Evolutionary conservation across 2,329 filamentous ascomycete species (phyloP).

Genomic region (Nothopassalora personata): DNA sequence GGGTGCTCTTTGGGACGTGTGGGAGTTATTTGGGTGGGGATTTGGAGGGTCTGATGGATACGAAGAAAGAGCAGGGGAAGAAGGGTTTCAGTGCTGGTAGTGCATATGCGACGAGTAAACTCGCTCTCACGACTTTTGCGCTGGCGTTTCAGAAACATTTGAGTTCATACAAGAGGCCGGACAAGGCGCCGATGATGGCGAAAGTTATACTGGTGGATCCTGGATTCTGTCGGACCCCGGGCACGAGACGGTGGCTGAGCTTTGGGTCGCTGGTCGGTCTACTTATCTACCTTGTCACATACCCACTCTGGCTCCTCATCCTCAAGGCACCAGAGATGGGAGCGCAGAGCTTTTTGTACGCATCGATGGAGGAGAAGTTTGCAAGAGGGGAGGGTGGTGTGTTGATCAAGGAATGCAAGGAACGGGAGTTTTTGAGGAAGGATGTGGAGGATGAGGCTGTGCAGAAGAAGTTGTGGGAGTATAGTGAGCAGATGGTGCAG

Average conservation of each 20-base stretch:
- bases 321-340: constrained; percentile 80
- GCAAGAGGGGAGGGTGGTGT: constrained; percentile 61
- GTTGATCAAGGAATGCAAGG: constrained; percentile 82
- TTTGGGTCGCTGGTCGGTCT: constrained; percentile 78
- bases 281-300: constrained; percentile 67
- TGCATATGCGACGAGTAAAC: constrained; percentile 47
- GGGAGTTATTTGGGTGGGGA: constrained; percentile 78
- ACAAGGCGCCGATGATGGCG: constrained; percentile 74
- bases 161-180: constrained; percentile 74
- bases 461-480: constrained; percentile 84
- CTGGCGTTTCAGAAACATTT: constrained; percentile 90
- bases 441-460: constrained; percentile 73
- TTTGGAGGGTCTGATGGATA: constrained; percentile 52
- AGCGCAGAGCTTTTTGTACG: constrained; percentile 79
- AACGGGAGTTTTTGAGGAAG: constrained; percentile 63
- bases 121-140: constrained; percentile 85
- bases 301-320: constrained; percentile 78
- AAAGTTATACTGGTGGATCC: constrained; percentile 85
- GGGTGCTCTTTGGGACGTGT: constrained; percentile 81
- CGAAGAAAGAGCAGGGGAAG: constrained; percentile 46
- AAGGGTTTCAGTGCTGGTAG: constrained; percentile 40
- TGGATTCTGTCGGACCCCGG: constrained; percentile 76
- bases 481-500: constrained; percentile 79
- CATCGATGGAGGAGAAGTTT: constrained; percentile 73
- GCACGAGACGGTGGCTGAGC: constrained; percentile 80